Percentiles rank a stretch among this genome's conserved stretches.
phyloP scores from a whole-genome alignment of 2,329 filamentous ascomycete species.

The Herpotrichia juniperi region DNA sequence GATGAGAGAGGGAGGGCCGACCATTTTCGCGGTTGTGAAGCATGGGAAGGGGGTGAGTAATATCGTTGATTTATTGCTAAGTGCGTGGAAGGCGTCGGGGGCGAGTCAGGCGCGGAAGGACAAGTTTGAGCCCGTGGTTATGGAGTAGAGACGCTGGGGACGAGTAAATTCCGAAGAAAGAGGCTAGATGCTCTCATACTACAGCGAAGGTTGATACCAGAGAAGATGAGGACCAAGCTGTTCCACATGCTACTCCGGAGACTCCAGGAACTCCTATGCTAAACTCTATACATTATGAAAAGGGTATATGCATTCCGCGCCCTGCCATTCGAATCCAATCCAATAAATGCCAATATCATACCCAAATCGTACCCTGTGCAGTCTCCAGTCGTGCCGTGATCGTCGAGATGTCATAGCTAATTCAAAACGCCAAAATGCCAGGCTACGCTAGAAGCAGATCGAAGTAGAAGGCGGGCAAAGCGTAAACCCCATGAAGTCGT shows the following conservation, averaged over 20 bases:
- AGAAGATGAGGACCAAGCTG: too few relatives aligned
- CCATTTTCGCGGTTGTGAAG: slow-evolving; percentile 98
- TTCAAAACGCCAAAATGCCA: not conserved
- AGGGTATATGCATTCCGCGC: not conserved
- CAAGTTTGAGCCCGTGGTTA: slow-evolving; percentile 39
- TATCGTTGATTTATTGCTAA: slow-evolving; percentile 86
- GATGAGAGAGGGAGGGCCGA: slow-evolving; percentile 94
- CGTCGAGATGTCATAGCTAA: not conserved
- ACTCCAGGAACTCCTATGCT: not conserved
- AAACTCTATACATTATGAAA: not conserved
- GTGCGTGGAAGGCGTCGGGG: slow-evolving; percentile 90
- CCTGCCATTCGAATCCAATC: not conserved
- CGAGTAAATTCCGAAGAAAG: too few relatives aligned
- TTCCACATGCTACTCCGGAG: too few relatives aligned
- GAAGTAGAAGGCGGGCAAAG: not conserved
- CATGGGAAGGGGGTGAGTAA: slow-evolving; percentile 82
- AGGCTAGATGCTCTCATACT: too few relatives aligned
- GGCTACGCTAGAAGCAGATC: not conserved
- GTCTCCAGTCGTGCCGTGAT: not conserved
- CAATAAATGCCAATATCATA: not conserved
- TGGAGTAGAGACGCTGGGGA: slow-evolving; percentile 28
- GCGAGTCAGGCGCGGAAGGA: slow-evolving; percentile 57
- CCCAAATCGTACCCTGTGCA: not conserved
- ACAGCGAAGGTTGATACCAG: too few relatives aligned
- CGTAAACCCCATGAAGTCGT: not conserved